Percentiles rank a stretch among this genome's conserved stretches.
Evolutionary conservation across 108 stramenopile genomes (phyloP).

Genomic region (Aurantiochytrium sp.): DNA sequence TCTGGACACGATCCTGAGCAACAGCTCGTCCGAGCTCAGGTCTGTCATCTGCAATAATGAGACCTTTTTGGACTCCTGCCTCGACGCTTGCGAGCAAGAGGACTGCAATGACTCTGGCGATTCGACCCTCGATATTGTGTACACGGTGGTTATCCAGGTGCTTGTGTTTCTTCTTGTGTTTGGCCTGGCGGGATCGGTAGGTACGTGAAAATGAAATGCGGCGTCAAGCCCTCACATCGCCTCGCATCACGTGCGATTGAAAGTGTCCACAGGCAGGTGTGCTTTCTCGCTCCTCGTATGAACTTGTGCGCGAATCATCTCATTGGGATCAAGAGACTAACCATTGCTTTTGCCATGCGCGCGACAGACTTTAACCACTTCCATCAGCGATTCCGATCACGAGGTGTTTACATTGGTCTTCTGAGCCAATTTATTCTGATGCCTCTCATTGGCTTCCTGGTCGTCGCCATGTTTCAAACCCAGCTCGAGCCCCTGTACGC

Average conservation of each 20-base stretch:
- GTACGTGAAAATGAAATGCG: constrained; percentile 42
- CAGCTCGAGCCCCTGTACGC: constrained; percentile 33
- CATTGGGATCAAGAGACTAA: neutral
- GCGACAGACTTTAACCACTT: neutral
- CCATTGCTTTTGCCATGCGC: neutral
- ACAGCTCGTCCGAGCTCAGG: neutral
- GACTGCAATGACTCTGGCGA: neutral
- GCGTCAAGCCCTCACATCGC: neutral
- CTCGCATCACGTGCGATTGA: neutral
- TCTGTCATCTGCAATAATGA: neutral
- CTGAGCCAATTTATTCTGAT: constrained; percentile 66
- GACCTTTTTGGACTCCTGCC: neutral
- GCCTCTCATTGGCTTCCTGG: constrained; percentile 67
- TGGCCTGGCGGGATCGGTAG: constrained; percentile 73
- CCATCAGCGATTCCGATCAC: neutral
- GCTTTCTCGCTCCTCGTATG: neutral
- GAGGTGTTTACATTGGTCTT: neutral
- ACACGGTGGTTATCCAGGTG: constrained; percentile 6
- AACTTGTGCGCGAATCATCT: neutral
- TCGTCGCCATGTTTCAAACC: constrained; percentile 44
- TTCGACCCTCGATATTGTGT: neutral
- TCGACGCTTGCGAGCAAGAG: constrained; percentile 1
- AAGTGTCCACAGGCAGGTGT: neutral
- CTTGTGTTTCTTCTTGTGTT: constrained; percentile 74
- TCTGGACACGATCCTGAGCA: neutral